A percentile compares a stretch with the other conserved stretches of the same genome.
phyloP scores from a whole-genome alignment of 257 asterid genomes.

The Voacanga thouarsii region DNA sequence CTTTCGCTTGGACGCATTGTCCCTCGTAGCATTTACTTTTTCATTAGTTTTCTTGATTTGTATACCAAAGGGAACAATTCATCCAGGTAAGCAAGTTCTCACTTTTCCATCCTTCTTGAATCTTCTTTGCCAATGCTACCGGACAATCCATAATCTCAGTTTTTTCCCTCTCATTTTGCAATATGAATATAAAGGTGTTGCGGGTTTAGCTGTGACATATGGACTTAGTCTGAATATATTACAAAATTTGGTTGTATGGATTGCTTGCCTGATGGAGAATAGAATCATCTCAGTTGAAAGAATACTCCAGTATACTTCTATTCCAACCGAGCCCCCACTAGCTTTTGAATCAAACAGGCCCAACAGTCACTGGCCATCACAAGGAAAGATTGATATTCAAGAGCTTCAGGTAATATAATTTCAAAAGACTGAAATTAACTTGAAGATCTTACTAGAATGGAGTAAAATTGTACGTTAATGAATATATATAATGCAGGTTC shows the following conservation, averaged over 20 bases:
- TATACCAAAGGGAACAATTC: conserved; percentile 73
- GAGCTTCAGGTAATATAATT: conserved; percentile 64
- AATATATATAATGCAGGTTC: conserved; percentile 44
- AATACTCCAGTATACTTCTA: conserved; percentile 66
- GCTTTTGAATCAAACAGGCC: conserved; percentile 65
- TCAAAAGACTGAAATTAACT: neutral
- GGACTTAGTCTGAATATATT: conserved; percentile 71
- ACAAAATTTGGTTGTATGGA: conserved; percentile 72
- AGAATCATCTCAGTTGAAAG: conserved; percentile 89
- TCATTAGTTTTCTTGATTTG: conserved; percentile 62
- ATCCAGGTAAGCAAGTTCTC: conserved; percentile 58
- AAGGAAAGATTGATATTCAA: conserved; percentile 62
- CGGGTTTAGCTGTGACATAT: conserved; percentile 84
- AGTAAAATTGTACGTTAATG: no score
- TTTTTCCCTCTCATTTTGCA: neutral
- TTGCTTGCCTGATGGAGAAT: conserved; percentile 67
- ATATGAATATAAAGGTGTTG: conserved; percentile 50
- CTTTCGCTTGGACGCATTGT: conserved; percentile 71
- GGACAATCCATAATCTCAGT: neutral
- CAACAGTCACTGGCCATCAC: conserved; percentile 54
- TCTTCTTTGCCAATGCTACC: neutral
- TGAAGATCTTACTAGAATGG: neutral
- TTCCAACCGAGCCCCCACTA: conserved; percentile 79
- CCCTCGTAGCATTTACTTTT: conserved; percentile 63
- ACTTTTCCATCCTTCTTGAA: conserved; percentile 1